phyloP scores from a whole-genome alignment of 106 monocot genomes.

The Ottelia alismoides region DNA sequence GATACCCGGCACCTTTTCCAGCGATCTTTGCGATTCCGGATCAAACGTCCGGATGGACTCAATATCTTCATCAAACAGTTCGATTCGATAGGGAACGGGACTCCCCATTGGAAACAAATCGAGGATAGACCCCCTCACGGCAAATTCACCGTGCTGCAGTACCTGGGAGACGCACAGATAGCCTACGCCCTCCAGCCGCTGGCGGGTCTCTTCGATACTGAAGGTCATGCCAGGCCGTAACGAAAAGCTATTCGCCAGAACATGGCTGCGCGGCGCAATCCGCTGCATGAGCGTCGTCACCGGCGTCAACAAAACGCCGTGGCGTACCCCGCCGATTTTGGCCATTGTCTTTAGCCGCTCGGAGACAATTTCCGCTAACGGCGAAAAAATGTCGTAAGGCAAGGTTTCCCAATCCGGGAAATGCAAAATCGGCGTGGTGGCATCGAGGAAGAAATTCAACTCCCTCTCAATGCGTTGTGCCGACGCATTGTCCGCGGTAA shows the following conservation, averaged over 20 bases:
- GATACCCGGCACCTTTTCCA: neutral
- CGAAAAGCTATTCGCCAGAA: neutral
- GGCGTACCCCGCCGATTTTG: neutral
- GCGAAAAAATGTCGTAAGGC: neutral
- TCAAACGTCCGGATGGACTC: neutral
- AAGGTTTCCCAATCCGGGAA: neutral
- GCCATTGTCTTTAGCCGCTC: neutral
- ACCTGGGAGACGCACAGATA: neutral
- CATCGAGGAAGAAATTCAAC: too few relatives aligned
- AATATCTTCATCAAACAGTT: neutral
- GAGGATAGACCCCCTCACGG: neutral
- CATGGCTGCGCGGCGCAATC: neutral
- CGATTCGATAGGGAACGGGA: neutral
- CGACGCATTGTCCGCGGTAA: too few relatives aligned
- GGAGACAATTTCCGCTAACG: neutral
- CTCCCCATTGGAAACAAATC: neutral
- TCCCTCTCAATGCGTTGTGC: too few relatives aligned
- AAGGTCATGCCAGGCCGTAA: neutral
- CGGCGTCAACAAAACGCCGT: neutral
- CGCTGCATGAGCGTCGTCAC: neutral
- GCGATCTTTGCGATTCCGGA: neutral
- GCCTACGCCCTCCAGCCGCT: neutral
- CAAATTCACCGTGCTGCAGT: neutral
- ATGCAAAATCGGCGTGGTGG: neutral
- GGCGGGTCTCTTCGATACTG: neutral